Base-by-base conservation (phyloP, 805 yeast genomes). In the Clavispora carvajalis region DNA sequence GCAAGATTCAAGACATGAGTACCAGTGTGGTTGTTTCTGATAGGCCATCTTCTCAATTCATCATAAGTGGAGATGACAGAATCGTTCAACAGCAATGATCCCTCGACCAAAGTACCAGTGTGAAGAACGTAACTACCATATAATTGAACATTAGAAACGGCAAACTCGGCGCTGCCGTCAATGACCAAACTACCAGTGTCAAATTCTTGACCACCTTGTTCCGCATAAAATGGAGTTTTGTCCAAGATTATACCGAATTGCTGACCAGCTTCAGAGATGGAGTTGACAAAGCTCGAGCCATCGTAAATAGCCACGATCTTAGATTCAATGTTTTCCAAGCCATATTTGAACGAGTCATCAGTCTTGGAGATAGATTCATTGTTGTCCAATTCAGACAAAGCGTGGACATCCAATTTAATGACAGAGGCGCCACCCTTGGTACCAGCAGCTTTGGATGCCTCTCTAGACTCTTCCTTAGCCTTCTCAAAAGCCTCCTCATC, bases 171-270 rank as follows among this genome's bases (percentile, higher is more conserved):
- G 52, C 67, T 67, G 34, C 95, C 96, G 59, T 90, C 97, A 55
- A 88, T 80, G 38, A 88, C 90, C 49, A 93, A 74, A 63, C 79
- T 84, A 67, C 99, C 99, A 33, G 95, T 85, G 62, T 93, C 99
- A 58, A 76, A 84, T 65, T 89, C 97, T 74, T 93, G 99, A 59
- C 99, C 99, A 79, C 99, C 99, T 67, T 87, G 95, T 71, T 93
- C 99, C 37, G 99, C 98, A 59, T 93, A 93, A 67, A 93, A 88
- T 62, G 95, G 93, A 19, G 98, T 87, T 63, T 79, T 84, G 61
- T 93, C 95, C 44, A 93, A 73, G 37, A 93, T 62, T 39, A 93
- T 65, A 62, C 99, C 99, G 51, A 74, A 67, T 60, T 85, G 88
- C 39, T 56, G 51, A 21, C 69, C 60, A 4, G 57, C 42, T 25